A percentile compares a stretch with the other conserved stretches of the same genome.
phyloP scores from a whole-genome alignment of 2,329 filamentous ascomycete species.

The Phyllosticta paracitricarpa region DNA sequence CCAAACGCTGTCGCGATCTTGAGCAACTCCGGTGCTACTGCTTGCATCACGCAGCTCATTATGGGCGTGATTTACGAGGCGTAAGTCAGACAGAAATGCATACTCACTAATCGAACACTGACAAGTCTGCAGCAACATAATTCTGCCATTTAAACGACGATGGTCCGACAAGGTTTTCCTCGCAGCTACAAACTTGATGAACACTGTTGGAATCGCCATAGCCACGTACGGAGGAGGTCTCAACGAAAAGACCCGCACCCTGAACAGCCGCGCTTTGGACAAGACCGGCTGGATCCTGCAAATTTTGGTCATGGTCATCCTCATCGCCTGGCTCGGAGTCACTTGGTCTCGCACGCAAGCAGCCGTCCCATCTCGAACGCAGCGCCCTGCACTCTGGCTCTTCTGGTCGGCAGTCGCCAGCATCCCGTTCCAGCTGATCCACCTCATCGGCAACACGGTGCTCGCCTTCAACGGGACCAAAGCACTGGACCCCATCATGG shows the following conservation, averaged over 20 bases:
- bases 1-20: not conserved
- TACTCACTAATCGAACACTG: not conserved
- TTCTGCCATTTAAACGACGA: not conserved
- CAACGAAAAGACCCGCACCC: not conserved
- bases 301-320: not conserved
- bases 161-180: not conserved
- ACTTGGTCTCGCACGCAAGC: not conserved
- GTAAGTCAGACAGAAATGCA: not conserved
- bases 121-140: not conserved
- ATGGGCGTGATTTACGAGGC: not conserved
- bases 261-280: not conserved
- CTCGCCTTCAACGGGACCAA: not conserved
- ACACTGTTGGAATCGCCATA: not conserved
- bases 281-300: not conserved
- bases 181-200: not conserved
- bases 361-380: not conserved
- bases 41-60: not conserved
- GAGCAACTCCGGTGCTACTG: not conserved
- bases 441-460: not conserved
- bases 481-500: not conserved
- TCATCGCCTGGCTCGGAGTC: not conserved
- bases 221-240: not conserved
- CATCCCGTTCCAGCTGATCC: not conserved
- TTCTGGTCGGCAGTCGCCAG: not conserved
- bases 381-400: not conserved